Evolutionary conservation across 805 yeast genomes (phyloP).

Genomic region (Sugiyamaella lignohabitans): DNA sequence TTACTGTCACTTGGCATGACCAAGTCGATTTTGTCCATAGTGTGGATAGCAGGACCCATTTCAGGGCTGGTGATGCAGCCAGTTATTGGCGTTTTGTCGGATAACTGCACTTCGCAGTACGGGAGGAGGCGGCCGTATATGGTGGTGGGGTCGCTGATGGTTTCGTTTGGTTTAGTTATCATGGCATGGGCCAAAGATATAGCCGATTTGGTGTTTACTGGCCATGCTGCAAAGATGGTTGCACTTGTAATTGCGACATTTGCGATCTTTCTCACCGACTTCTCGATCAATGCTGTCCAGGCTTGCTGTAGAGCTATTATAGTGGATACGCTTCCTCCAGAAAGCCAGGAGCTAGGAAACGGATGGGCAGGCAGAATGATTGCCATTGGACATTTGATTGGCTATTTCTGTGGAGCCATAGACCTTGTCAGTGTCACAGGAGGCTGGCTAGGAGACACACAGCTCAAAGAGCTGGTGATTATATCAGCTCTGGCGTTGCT

Average conservation of each 20-base stretch:
- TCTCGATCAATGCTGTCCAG: slow-evolving; percentile 55
- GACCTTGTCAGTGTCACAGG: slow-evolving; percentile 37
- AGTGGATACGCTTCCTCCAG: slow-evolving; percentile 52
- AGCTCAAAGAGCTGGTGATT: slow-evolving; percentile 45
- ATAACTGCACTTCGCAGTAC: slow-evolving; percentile 29
- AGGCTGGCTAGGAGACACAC: slow-evolving; percentile 40
- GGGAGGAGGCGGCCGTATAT: slow-evolving; percentile 58
- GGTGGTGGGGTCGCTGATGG: slow-evolving; percentile 46
- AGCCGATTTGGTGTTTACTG: slow-evolving; percentile 7
- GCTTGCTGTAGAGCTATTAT: slow-evolving; percentile 60
- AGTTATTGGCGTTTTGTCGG: slow-evolving; percentile 52
- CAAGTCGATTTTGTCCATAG: slow-evolving; percentile 47
- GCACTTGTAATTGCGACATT: slow-evolving; percentile 42
- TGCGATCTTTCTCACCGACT: slow-evolving; percentile 49
- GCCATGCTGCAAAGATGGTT: slow-evolving; percentile 14
- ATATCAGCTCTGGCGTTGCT: slow-evolving; percentile 40
- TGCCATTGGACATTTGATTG: slow-evolving; percentile 52
- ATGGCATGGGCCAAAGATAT: slow-evolving; percentile 43
- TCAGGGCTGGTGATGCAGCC: slow-evolving; percentile 64
- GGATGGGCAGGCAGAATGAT: slow-evolving; percentile 68
- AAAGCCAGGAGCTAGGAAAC: slow-evolving; percentile 53
- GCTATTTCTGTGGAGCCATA: slow-evolving; percentile 49
- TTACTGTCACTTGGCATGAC: slow-evolving; percentile 52
- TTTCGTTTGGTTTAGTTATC: slow-evolving; percentile 40
- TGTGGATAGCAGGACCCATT: slow-evolving; percentile 67